Percentiles rank a stretch among this genome's conserved stretches.
phyloP scores from a whole-genome alignment of 148 eudicot species.

The Amaranthus palmeri region DNA sequence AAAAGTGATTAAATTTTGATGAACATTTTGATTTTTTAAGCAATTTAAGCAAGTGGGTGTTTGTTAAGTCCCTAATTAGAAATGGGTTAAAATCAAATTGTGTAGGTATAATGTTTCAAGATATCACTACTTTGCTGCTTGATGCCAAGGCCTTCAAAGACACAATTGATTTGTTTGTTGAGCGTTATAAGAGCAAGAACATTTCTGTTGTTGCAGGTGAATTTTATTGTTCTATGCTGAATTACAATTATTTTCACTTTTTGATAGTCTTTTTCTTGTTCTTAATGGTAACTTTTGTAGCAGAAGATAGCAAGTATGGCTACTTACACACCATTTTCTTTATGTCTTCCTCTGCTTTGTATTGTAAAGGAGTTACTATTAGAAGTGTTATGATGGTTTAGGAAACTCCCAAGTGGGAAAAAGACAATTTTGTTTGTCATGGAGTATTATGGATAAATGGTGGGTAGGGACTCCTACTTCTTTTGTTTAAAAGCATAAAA shows the following conservation, averaged over 20 bases:
- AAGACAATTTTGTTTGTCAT: slow-evolving; percentile 22
- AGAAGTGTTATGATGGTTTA: background rate
- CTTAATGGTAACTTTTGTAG: too few species aligned
- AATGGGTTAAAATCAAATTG: background rate
- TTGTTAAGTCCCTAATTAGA: background rate
- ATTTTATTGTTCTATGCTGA: background rate
- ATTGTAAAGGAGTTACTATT: background rate
- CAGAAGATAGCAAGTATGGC: too few species aligned
- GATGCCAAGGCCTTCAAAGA: slow-evolving; percentile 79
- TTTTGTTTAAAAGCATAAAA: slow-evolving; percentile 24
- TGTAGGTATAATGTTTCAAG: slow-evolving; percentile 89
- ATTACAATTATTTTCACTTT: background rate
- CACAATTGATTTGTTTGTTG: slow-evolving; percentile 85
- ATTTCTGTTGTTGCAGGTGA: slow-evolving; percentile 84
- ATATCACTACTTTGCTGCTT: slow-evolving; percentile 69
- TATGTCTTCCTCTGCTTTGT: background rate
- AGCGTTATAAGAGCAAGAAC: slow-evolving; percentile 63
- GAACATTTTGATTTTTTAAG: slow-evolving; percentile 11
- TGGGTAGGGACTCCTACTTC: slow-evolving; percentile 13
- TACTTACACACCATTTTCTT: background rate
- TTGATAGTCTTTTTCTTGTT: too few species aligned
- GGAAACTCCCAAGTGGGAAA: slow-evolving; percentile 11
- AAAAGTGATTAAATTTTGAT: background rate
- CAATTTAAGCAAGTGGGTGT: background rate
- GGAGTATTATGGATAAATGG: slow-evolving; percentile 23